Evolutionary conservation across 768 basidiomycete genomes (phyloP), one percentile per base, ranked within the genome.

Genomic region (Amanita pseudoporphyria): DNA sequence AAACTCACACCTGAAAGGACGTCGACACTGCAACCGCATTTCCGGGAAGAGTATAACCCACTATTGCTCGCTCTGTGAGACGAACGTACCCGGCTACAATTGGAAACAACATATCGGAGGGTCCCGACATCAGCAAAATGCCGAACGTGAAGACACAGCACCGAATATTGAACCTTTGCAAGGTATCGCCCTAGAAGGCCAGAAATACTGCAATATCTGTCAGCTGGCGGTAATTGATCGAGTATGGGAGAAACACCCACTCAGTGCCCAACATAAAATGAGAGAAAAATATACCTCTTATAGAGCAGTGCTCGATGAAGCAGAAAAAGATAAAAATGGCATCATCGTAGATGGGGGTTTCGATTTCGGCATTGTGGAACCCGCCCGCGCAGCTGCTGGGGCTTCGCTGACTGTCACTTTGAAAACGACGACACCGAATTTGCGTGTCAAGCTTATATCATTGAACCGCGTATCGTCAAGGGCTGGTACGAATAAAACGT

Each of bases 311-410:
- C 48, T 79, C 12, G 74, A 77, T 9, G 75, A 76, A 36, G 73
- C 78, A 0, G 74, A 78, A 45, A 70, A 68, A 36, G 78, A 82
- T 53, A 78, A 77, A 46, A 65, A 80, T 40, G 77, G 75, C 1
- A 60, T 81, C 7, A 55, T 58, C 0, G 60, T 83, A 3, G 60
- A 65, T 4, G 71, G 71, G 1, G 60, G 64, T 5, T 58, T 76
- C 10, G 71, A 83, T 56, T 75, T 82, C 45, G 78, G 69, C 3
- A 63, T 81, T 32, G 57, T 82, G 4, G 71, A 75, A n/a, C 58
- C 62, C 3, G 50, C 51, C 0, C 59, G 57, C n/a, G 69, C 67
- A 1, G 37, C 49, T 6, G 41, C 22, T 7, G 68, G 68, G 3
- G 47, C 58, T 4, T 47, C 43, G 1, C 36, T 51, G 4, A 50